Evolutionary conservation across 2,329 filamentous ascomycete genomes (phyloP).

Genomic region (Aspergillus caelatus): DNA sequence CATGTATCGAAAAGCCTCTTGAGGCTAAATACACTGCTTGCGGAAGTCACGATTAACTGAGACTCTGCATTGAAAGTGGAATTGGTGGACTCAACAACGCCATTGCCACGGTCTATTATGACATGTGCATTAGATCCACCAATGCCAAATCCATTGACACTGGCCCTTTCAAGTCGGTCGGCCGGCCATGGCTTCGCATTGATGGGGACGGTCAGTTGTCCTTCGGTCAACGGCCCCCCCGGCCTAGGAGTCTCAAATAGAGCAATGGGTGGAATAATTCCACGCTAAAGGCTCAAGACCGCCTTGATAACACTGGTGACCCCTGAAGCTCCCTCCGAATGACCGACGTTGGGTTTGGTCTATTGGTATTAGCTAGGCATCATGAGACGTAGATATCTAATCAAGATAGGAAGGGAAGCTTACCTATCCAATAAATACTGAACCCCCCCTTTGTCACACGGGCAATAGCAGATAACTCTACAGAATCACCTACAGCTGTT

Average conservation of each 20-base stretch:
- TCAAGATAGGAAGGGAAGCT: too few relatives aligned
- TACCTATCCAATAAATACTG: too few relatives aligned
- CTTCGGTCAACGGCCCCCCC: slow-evolving; percentile 14
- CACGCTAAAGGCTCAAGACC: slow-evolving; percentile 41
- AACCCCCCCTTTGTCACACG: too few relatives aligned
- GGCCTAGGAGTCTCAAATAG: slow-evolving; percentile 26
- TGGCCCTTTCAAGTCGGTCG: slow-evolving; percentile 33
- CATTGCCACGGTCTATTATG: neutral
- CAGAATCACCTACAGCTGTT: too few relatives aligned
- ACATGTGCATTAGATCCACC: slow-evolving; percentile 36
- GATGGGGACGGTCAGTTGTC: slow-evolving; percentile 18
- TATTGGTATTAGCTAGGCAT: too few relatives aligned
- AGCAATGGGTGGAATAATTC: slow-evolving; percentile 27
- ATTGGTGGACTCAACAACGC: too few relatives aligned
- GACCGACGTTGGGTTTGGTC: slow-evolving; percentile 20
- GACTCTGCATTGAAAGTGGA: neutral
- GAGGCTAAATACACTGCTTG: too few relatives aligned
- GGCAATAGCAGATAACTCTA: too few relatives aligned
- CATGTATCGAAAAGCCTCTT: too few relatives aligned
- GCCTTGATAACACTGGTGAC: slow-evolving; percentile 31
- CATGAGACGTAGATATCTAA: too few relatives aligned
- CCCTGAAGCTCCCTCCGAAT: slow-evolving; percentile 28
- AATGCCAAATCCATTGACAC: slow-evolving; percentile 48
- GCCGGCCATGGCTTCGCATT: slow-evolving; percentile 23
- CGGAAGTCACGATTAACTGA: too few relatives aligned